phyloP scores from a whole-genome alignment of 805 yeast genomes.

The Myxozyma monticola region DNA sequence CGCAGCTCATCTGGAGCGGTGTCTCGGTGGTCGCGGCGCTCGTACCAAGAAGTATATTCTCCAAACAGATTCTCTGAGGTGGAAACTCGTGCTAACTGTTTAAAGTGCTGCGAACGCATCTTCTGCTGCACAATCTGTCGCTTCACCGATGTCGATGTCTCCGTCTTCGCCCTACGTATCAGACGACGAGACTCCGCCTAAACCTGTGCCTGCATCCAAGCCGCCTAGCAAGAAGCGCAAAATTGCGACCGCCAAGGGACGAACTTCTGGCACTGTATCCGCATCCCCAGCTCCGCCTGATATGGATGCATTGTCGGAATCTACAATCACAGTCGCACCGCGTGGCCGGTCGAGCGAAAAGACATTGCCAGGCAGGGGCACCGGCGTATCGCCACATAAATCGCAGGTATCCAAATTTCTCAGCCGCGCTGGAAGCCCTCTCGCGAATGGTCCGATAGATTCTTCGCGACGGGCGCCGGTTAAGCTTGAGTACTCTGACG shows the following conservation, averaged over 20 bases:
- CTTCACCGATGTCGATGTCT: slow-evolving; percentile 28
- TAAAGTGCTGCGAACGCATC: slow-evolving; percentile 15
- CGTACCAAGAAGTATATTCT: slow-evolving; percentile 18
- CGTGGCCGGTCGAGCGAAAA: slow-evolving; percentile 14
- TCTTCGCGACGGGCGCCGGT: too few species aligned
- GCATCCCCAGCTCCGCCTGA: too few species aligned
- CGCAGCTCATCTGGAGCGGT: slow-evolving; percentile 90
- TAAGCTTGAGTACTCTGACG: too few species aligned
- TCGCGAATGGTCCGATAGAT: too few species aligned
- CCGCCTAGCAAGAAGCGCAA: too few species aligned
- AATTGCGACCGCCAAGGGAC: slow-evolving; percentile 8
- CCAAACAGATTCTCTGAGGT: too few species aligned
- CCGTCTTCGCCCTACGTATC: slow-evolving; percentile 30
- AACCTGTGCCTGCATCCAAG: too few species aligned
- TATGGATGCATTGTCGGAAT: too few species aligned
- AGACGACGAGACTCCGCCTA: slow-evolving; percentile 24
- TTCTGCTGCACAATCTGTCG: slow-evolving; percentile 12
- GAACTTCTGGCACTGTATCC: too few species aligned
- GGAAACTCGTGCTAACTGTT: not conserved
- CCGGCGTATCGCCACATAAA: slow-evolving; percentile 15
- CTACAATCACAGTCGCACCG: too few species aligned
- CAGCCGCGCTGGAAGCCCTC: slow-evolving; percentile 21
- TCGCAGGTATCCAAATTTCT: slow-evolving; percentile 25
- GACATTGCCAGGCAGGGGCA: slow-evolving; percentile 10
- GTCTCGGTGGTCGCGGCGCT: slow-evolving; percentile 65